phyloP scores from a whole-genome alignment of 202 grass and related monocot species.

The Zoysia matrella region DNA sequence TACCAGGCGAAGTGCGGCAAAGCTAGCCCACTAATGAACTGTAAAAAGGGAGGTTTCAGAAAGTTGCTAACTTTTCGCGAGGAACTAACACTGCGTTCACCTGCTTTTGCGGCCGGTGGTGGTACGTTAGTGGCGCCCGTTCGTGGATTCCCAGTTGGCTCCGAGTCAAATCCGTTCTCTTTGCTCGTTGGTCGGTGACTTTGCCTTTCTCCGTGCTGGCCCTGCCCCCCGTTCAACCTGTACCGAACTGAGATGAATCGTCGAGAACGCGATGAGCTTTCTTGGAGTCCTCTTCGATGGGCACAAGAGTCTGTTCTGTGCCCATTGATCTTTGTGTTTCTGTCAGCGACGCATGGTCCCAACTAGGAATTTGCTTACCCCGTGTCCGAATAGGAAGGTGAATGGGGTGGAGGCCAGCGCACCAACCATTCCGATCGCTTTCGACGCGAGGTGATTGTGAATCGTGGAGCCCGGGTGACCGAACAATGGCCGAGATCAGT shows the following conservation, averaged over 20 bases:
- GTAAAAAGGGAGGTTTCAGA: conserved; percentile 9
- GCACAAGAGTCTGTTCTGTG: background rate
- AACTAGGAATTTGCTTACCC: background rate
- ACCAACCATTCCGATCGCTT: no score
- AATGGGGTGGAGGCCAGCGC: no score
- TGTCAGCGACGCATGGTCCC: background rate
- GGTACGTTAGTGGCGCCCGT: conserved; percentile 11
- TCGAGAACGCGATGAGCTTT: conserved; percentile 4
- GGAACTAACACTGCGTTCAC: conserved; percentile 6
- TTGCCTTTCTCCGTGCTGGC: conserved; percentile 15
- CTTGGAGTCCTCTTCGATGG: background rate
- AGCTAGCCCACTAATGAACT: conserved; percentile 2
- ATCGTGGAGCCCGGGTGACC: no score
- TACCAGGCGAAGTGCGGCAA: conserved; percentile 37
- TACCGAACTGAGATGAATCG: background rate
- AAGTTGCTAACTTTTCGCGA: conserved; percentile 7
- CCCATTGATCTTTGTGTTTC: background rate
- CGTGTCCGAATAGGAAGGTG: no score
- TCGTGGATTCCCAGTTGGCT: conserved; percentile 53
- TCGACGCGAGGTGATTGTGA: no score
- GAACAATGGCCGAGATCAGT: no score
- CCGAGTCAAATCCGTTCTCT: conserved; percentile 39
- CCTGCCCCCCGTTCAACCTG: background rate
- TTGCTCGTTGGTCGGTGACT: conserved; percentile 6
- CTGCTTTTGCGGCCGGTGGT: conserved; percentile 12